Evolutionary conservation across 2,329 filamentous ascomycete species (phyloP).

Genomic region (Cordyceps farinosa): DNA sequence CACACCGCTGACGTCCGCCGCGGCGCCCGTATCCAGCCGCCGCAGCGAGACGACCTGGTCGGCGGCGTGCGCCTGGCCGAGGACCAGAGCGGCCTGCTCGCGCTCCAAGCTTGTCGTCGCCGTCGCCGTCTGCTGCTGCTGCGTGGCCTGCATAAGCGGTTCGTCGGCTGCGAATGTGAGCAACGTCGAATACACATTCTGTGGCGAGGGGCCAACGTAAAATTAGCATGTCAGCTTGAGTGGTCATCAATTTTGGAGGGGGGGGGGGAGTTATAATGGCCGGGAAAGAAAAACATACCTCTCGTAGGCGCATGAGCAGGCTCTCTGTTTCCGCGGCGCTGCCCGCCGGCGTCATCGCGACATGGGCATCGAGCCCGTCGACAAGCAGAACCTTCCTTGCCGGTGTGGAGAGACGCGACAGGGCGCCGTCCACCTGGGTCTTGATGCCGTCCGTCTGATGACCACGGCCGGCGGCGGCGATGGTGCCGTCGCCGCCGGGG

Average conservation of each 20-base stretch:
- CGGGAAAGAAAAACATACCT: constrained; percentile 47
- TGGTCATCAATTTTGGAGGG: no score
- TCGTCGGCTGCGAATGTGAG: constrained; percentile 69
- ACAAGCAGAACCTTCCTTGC: constrained; percentile 55
- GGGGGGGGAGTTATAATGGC: background rate
- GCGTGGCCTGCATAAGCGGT: constrained; percentile 59
- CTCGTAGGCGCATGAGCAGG: constrained; percentile 56
- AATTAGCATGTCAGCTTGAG: background rate
- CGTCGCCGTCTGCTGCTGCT: background rate
- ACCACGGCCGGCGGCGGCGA: constrained; percentile 27
- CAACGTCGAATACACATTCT: constrained; percentile 63
- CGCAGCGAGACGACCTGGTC: constrained; percentile 68
- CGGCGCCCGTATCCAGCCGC: constrained; percentile 80
- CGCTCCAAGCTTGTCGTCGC: constrained; percentile 60
- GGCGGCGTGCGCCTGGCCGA: constrained; percentile 72
- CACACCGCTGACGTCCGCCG: constrained; percentile 86
- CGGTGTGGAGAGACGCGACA: constrained; percentile 24
- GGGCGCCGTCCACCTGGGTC: constrained; percentile 37
- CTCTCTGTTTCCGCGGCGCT: constrained; percentile 48
- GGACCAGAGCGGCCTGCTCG: constrained; percentile 66
- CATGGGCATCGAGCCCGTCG: constrained; percentile 62
- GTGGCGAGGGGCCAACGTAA: constrained; percentile 3
- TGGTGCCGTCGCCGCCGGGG: constrained; percentile 19
- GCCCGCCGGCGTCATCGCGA: constrained; percentile 48
- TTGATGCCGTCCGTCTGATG: constrained; percentile 34